These are phyloP conservation scores for Dryadomyces quercus-mongolicae DNA, from an alignment of 2,329 filamentous ascomycete genomes.

Conservation along the genomic window DNA sequence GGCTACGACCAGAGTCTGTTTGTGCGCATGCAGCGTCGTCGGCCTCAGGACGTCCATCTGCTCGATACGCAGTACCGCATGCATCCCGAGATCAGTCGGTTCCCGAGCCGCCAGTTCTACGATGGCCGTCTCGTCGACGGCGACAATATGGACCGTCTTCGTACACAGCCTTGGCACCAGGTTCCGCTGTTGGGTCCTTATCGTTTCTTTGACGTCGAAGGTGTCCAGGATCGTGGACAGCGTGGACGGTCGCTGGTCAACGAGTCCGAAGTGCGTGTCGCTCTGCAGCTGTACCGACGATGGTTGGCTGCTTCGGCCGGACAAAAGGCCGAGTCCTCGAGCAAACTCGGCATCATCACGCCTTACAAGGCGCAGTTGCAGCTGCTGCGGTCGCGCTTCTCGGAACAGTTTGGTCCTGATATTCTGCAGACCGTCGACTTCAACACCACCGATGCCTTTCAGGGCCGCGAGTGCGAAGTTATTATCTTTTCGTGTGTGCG, in stretches of 20 bases:
- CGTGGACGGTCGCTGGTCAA: slow-evolving; percentile 88
- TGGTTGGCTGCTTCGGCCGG: slow-evolving; percentile 34
- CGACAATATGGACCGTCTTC: slow-evolving; percentile 63
- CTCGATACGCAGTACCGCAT: slow-evolving; percentile 98
- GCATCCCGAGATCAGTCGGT: slow-evolving; percentile 91
- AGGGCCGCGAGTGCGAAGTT: slow-evolving; percentile 91
- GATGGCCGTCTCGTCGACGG: slow-evolving; percentile 80
- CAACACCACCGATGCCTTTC: slow-evolving; percentile 97
- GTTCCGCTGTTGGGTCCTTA: slow-evolving; percentile 78
- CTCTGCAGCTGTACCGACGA: slow-evolving; percentile 72
- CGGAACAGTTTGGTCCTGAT: slow-evolving; percentile 55
- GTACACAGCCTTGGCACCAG: slow-evolving; percentile 71
- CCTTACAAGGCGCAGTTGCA: slow-evolving; percentile 91
- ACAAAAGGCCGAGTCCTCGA: background rate
- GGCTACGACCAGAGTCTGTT: slow-evolving; percentile 98
- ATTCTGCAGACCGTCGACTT: slow-evolving; percentile 82
- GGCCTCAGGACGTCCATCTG: slow-evolving; percentile 77
- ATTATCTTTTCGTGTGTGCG: slow-evolving; percentile 99
- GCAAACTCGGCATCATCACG: slow-evolving; percentile 74
- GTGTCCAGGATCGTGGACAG: slow-evolving; percentile 68
- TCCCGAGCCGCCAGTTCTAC: slow-evolving; percentile 88
- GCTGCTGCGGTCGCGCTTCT: slow-evolving; percentile 67
- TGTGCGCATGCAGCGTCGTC: slow-evolving; percentile 93
- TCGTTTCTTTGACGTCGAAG: slow-evolving; percentile 92
- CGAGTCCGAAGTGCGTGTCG: slow-evolving; percentile 72